Conservation (phyloP, 1,284 basidiomycete genomes). For the Austroboletus rostrupii region DNA sequence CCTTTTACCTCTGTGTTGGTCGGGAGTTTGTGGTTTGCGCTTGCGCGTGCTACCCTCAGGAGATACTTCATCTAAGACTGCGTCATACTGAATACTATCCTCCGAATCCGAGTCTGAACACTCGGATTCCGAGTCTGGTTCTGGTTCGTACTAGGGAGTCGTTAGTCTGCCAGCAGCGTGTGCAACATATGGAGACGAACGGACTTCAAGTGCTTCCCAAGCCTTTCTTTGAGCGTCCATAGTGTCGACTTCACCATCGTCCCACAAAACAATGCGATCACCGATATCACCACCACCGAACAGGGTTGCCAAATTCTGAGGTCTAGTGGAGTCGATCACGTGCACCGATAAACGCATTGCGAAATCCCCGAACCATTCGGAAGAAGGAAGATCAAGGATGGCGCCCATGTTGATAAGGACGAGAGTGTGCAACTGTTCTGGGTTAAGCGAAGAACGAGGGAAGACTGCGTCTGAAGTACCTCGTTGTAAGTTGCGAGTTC, state of each 20-base stretch:
- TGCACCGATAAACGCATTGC: slow-evolving; percentile 66
- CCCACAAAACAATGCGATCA: slow-evolving; percentile 82
- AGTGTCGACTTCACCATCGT: slow-evolving; percentile 75
- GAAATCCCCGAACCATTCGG: slow-evolving; percentile 75
- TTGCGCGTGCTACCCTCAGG: slow-evolving; percentile 48
- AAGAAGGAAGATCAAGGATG: slow-evolving; percentile 75
- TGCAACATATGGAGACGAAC: slow-evolving; percentile 21
- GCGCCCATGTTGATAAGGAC: slow-evolving; percentile 93
- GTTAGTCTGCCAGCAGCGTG: background rate
- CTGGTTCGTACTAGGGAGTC: slow-evolving; percentile 62
- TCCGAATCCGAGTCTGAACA: slow-evolving; percentile 47
- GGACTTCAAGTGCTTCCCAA: slow-evolving; percentile 77
- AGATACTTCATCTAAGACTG: slow-evolving; percentile 42
- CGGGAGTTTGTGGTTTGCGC: slow-evolving; percentile 49
- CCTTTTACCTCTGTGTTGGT: slow-evolving; percentile 45
- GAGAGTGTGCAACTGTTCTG: slow-evolving; percentile 77
- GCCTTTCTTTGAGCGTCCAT: slow-evolving; percentile 65
- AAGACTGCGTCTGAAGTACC: slow-evolving; percentile 39
- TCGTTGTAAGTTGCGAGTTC: slow-evolving; percentile 69
- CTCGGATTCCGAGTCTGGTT: slow-evolving; percentile 66
- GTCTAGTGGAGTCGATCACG: slow-evolving; percentile 92
- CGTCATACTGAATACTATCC: slow-evolving; percentile 39
- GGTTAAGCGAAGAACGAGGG: slow-evolving; percentile 3
- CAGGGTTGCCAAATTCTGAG: slow-evolving; percentile 86
- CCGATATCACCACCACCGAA: slow-evolving; percentile 73